Conservation (phyloP, 2,329 filamentous ascomycete species). For the Amauroascus verrucosus region DNA sequence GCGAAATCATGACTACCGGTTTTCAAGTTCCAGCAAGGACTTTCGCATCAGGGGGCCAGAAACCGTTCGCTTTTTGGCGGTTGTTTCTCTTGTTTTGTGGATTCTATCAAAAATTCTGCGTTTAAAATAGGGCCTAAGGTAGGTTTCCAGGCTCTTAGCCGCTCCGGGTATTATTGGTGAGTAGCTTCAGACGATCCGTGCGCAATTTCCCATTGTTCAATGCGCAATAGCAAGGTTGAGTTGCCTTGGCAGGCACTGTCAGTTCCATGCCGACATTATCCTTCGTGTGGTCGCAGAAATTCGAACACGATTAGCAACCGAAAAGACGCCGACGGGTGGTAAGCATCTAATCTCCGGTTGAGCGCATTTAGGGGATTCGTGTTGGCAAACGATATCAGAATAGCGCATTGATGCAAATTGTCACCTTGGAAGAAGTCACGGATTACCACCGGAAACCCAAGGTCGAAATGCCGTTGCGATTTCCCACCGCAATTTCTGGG, state of each 20-base stretch:
- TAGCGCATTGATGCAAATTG: neutral
- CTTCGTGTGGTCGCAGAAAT: neutral
- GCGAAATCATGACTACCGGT: neutral
- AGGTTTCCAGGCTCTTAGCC: neutral
- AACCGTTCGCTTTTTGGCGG: too few species aligned
- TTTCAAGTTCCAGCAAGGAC: too few species aligned
- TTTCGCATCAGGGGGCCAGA: too few species aligned
- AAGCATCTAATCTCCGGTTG: neutral
- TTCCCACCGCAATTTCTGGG: too few species aligned
- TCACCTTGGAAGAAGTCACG: neutral
- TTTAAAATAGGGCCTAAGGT: neutral
- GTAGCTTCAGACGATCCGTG: neutral
- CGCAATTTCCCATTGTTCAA: neutral
- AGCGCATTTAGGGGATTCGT: neutral
- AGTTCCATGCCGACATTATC: neutral
- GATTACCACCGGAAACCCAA: neutral
- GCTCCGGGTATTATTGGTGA: neutral
- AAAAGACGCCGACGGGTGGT: neutral
- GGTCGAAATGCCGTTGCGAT: too few species aligned
- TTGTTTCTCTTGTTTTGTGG: neutral
- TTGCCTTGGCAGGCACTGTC: neutral
- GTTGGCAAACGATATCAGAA: too few species aligned
- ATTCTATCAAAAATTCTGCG: neutral
- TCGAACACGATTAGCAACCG: neutral
- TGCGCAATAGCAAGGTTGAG: neutral